Percentiles rank a stretch among this genome's conserved stretches.
These are phyloP conservation scores for Epichloe coenophiala DNA, from an alignment of 2,329 filamentous ascomycete species.

Conservation along the genomic window DNA sequence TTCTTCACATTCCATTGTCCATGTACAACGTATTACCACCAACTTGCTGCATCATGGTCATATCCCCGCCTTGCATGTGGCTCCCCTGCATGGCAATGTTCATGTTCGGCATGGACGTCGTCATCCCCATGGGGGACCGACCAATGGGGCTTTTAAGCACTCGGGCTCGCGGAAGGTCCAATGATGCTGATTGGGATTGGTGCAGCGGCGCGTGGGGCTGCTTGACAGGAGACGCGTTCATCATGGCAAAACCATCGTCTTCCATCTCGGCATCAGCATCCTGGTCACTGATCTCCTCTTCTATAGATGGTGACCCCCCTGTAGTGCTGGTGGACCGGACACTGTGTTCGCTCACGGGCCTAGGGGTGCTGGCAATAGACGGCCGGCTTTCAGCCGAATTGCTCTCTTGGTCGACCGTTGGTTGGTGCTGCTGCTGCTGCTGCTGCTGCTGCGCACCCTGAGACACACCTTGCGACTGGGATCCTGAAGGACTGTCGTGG, in stretches of 20 bases:
- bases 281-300: constrained; percentile 22
- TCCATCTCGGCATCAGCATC: constrained; percentile 40
- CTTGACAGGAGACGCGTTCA: constrained; percentile 28
- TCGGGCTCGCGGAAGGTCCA: constrained; percentile 28
- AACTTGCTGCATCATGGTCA: constrained; percentile 33
- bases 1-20: constrained; percentile 17
- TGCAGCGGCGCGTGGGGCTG: constrained; percentile 23
- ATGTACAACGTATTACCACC: constrained; percentile 38
- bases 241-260: constrained; percentile 40
- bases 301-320: constrained; percentile 26
- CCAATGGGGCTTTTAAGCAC: constrained; percentile 21
- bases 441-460: constrained; percentile 13
- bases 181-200: constrained; percentile 25
- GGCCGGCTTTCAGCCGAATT: constrained; percentile 11
- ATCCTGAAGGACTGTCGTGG: constrained; percentile 12
- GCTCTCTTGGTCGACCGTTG: not conserved
- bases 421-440: constrained; percentile 1
- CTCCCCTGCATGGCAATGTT: constrained; percentile 27
- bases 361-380: constrained; percentile 23
- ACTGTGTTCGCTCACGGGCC: constrained; percentile 20
- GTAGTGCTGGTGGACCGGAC: constrained; percentile 20
- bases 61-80: constrained; percentile 28
- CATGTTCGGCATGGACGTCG: constrained; percentile 33
- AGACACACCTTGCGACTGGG: constrained; percentile 10
- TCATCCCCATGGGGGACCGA: constrained; percentile 26